These are phyloP conservation scores for Botrytis galanthina DNA, from an alignment of 2,329 filamentous ascomycete species.

Conservation along the genomic window DNA sequence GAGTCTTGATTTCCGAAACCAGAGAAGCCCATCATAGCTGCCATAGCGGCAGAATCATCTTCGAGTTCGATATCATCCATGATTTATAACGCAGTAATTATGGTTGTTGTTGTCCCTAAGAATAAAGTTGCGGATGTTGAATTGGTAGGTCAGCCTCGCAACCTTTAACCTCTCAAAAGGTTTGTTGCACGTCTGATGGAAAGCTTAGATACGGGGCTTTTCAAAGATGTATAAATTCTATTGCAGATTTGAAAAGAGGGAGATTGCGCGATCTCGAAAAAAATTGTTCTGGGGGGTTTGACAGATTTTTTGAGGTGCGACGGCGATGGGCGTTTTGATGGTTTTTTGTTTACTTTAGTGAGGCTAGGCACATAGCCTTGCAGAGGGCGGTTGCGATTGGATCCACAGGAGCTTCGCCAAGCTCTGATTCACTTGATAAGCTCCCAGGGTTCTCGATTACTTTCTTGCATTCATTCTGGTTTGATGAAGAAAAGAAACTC, in stretches of 20 bases:
- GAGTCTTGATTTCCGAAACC: slow-evolving; percentile 59
- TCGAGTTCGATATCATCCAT: slow-evolving; percentile 11
- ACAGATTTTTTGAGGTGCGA: neutral
- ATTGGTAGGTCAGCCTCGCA: neutral
- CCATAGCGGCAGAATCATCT: slow-evolving; percentile 34
- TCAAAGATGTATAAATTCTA: neutral
- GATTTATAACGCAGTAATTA: neutral
- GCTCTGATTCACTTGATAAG: slow-evolving; percentile 7
- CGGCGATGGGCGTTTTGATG: neutral
- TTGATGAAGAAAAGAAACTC: too few species aligned
- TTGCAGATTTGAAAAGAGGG: neutral
- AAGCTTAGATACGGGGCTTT: neutral
- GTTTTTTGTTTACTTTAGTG: neutral
- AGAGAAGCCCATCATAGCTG: slow-evolving; percentile 69
- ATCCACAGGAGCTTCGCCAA: slow-evolving; percentile 9
- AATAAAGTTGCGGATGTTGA: neutral
- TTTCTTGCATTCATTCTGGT: neutral
- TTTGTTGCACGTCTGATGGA: slow-evolving; percentile 5
- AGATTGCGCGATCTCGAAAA: neutral
- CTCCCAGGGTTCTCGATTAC: neutral
- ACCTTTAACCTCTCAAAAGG: neutral
- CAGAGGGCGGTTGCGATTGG: neutral
- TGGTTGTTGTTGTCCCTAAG: neutral
- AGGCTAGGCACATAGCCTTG: slow-evolving; percentile 12
- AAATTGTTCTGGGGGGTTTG: neutral